phyloP scores from a whole-genome alignment of 441 rosid species.

The Erodium moschatum region DNA sequence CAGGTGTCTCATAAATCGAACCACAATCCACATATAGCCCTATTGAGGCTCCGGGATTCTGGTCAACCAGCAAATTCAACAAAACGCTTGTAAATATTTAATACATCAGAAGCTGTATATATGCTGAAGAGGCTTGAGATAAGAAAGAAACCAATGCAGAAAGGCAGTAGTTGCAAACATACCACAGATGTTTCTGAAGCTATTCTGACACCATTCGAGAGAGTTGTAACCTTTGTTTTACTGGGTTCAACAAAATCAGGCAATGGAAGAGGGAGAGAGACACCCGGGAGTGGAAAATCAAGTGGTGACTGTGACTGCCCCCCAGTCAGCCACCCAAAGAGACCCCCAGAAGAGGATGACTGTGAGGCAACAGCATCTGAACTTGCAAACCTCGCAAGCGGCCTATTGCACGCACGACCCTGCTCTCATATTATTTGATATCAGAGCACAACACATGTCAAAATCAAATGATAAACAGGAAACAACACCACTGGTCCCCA shows the following conservation, averaged over 20 bases:
- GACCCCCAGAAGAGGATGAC: conserved; percentile 48
- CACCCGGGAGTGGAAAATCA: conserved; percentile 48
- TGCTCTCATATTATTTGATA: conserved; percentile 17
- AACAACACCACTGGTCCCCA: background rate
- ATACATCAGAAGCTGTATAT: background rate
- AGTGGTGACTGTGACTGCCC: conserved; percentile 34
- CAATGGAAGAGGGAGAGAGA: conserved; percentile 49
- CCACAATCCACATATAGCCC: conserved; percentile 77
- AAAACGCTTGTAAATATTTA: conserved; percentile 11
- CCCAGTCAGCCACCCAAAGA: conserved; percentile 65
- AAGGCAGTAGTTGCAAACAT: background rate
- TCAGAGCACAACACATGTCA: background rate
- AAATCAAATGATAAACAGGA: background rate
- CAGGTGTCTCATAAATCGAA: conserved; percentile 72
- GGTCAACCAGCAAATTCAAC: conserved; percentile 14
- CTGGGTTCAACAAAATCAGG: conserved; percentile 63
- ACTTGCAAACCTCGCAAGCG: conserved; percentile 40
- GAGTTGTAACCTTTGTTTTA: conserved; percentile 44
- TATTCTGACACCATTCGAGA: conserved; percentile 62
- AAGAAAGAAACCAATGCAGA: background rate
- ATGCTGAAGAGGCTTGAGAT: no score
- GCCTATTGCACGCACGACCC: conserved; percentile 29
- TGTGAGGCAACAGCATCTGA: conserved; percentile 49
- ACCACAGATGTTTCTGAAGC: conserved; percentile 65
- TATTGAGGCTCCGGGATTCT: conserved; percentile 73